A percentile compares a stretch with the other conserved stretches of the same genome.
These are phyloP conservation scores for Trichoderma koningii DNA, from an alignment of 2,329 filamentous ascomycete genomes.

Conservation along the genomic window DNA sequence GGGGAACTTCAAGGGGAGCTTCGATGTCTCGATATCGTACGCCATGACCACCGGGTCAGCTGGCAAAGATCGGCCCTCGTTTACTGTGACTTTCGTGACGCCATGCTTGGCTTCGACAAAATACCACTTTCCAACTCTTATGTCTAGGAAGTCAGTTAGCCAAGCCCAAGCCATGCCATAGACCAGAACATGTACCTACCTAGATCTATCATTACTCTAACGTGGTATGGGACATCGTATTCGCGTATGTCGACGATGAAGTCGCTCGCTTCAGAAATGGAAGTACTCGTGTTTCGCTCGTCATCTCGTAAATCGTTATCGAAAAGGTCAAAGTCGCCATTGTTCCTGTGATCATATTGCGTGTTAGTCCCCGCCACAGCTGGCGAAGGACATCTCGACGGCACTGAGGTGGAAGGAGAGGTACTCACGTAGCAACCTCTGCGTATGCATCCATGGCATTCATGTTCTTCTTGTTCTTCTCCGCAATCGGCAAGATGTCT, in stretches of 20 bases:
- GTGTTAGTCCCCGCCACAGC: not conserved
- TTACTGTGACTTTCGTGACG: slow-evolving; percentile 75
- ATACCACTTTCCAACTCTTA: slow-evolving; percentile 97
- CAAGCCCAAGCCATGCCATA: too few species aligned
- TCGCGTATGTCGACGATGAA: slow-evolving; percentile 98
- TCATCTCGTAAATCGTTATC: slow-evolving; percentile 84
- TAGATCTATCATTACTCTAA: slow-evolving; percentile 96
- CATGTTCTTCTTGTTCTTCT: slow-evolving; percentile 95
- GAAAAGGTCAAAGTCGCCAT: slow-evolving; percentile 90
- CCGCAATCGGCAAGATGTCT: slow-evolving; percentile 84
- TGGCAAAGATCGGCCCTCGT: slow-evolving; percentile 84
- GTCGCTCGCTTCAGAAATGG: slow-evolving; percentile 86
- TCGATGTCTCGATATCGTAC: slow-evolving; percentile 98
- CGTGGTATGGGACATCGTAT: slow-evolving; percentile 99
- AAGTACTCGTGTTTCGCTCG: slow-evolving; percentile 74
- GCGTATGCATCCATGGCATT: slow-evolving; percentile 98
- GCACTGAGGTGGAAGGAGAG: not conserved
- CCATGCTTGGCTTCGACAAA: slow-evolving; percentile 93
- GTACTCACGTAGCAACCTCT: slow-evolving; percentile 82
- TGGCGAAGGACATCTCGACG: not conserved
- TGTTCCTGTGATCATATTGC: slow-evolving; percentile 56
- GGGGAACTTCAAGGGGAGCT: slow-evolving; percentile 93
- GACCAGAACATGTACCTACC: slow-evolving; percentile 57
- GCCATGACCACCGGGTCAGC: slow-evolving; percentile 98
- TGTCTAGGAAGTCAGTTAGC: slow-evolving; percentile 61